Evolutionary conservation across 495 filamentous ascomycete species (phyloP).

Genomic region (Friedmanniomyces endolithicus): DNA sequence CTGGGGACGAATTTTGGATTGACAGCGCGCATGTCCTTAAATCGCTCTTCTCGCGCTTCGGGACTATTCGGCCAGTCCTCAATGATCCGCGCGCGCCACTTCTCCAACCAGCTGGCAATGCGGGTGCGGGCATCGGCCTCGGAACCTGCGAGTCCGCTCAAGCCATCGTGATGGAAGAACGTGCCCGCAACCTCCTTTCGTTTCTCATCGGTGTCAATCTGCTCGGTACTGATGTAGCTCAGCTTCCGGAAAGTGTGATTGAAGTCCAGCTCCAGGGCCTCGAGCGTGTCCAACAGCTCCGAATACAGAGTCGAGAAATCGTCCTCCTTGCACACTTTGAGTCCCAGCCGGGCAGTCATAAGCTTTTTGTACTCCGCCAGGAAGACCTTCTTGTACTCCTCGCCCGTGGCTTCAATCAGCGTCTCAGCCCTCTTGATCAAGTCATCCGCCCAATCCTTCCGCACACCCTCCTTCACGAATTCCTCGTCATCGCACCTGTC

Average conservation of each 20-base stretch:
- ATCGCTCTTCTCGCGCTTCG: slow-evolving; percentile 46
- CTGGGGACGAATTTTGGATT: slow-evolving; percentile 88
- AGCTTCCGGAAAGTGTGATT: slow-evolving; percentile 81
- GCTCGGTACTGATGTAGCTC: slow-evolving; percentile 41
- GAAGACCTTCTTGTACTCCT: slow-evolving; percentile 81
- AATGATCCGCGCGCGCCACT: slow-evolving; percentile 52
- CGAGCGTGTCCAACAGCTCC: slow-evolving; percentile 69
- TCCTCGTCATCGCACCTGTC: slow-evolving; percentile 49
- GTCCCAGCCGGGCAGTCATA: slow-evolving; percentile 65
- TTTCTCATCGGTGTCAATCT: slow-evolving; percentile 48
- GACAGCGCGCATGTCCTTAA: slow-evolving; percentile 60
- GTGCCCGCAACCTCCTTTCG: slow-evolving; percentile 44
- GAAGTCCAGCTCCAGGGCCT: slow-evolving; percentile 73
- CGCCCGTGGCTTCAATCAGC: slow-evolving; percentile 61
- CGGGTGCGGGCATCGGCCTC: slow-evolving; percentile 51
- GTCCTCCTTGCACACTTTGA: slow-evolving; percentile 47
- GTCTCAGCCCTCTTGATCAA: slow-evolving; percentile 69
- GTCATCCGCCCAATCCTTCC: slow-evolving; percentile 50
- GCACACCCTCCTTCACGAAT: slow-evolving; percentile 61
- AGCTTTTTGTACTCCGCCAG: slow-evolving; percentile 71
- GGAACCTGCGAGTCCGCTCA: slow-evolving; percentile 39
- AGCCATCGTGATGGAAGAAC: slow-evolving; percentile 62
- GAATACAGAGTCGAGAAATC: slow-evolving; percentile 73
- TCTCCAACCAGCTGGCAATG: slow-evolving; percentile 62
- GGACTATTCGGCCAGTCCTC: slow-evolving; percentile 52